Conservation (phyloP, 1,139 yeast genomes). For the Casaregolazyma lundiana region DNA sequence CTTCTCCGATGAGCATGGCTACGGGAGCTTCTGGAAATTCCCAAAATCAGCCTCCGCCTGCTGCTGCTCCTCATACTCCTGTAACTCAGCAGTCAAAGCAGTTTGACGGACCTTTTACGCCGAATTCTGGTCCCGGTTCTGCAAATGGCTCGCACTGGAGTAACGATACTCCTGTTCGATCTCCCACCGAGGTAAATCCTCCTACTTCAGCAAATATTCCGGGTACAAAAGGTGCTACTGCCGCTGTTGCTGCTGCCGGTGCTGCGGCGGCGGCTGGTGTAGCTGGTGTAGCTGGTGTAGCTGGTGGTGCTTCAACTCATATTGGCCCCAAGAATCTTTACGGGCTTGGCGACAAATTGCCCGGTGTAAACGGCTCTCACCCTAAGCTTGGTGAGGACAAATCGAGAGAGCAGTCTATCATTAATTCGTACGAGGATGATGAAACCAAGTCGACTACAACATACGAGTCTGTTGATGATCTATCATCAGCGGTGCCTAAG, state of each 20-base stretch:
- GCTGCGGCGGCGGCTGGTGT: conserved; percentile 15
- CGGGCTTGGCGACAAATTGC: neutral
- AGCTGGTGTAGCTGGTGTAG: conserved; percentile 11
- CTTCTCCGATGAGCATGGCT: conserved; percentile 9
- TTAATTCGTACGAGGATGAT: conserved; percentile 11
- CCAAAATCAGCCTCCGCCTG: conserved; percentile 3
- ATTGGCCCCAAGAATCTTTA: neutral
- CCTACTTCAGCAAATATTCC: neutral
- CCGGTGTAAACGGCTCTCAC: neutral
- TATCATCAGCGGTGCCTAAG: neutral
- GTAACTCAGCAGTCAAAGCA: conserved; percentile 5
- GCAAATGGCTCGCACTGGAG: neutral
- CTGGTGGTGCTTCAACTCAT: neutral
- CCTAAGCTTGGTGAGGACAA: neutral
- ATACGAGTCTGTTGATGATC: conserved; percentile 20
- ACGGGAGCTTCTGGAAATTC: conserved; percentile 7
- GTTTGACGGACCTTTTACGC: conserved; percentile 9
- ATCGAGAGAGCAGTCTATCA: conserved; percentile 10
- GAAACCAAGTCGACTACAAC: conserved; percentile 19
- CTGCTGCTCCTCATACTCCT: conserved; percentile 3
- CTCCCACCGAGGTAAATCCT: neutral
- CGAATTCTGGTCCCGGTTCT: neutral
- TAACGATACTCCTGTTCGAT: neutral
- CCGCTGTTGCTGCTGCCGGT: conserved; percentile 9
- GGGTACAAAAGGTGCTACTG: too few relatives aligned